Evolutionary conservation across 2,329 filamentous ascomycete species (phyloP), one percentile per base, ranked within the genome.

Genomic region (Escovopsis weberi): DNA sequence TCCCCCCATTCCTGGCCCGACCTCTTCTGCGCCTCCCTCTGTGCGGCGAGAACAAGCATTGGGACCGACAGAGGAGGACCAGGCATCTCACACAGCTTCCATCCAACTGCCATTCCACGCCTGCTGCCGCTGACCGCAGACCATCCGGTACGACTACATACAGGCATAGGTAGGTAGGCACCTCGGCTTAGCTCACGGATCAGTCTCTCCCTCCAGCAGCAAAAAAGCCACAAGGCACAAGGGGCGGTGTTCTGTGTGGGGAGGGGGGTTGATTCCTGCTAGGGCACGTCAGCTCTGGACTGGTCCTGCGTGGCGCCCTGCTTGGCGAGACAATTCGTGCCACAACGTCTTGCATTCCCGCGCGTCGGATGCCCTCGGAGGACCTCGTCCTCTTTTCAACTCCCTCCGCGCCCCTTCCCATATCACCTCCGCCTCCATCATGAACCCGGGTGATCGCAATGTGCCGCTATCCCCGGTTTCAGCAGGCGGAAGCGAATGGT

Each of bases 401-500:
- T 37, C 43, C 34, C 37, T 33, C 28, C 28, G 15, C 33, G 28
- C 32, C 39, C 12, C 40, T 15, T 33, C 51, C 28, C 52, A 48
- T 49, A 49, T 43, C 47, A 48, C 48, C 44, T 44, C 46, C 45
- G 44, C 43, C 53, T 51, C 48, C 51, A 74, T 61, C 66, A 84
- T 85, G 80, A 84, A 56, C 55, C 52, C 51, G 48, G 72, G 69
- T 59, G 72, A 69, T 59, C 75, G 75, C 66, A 79, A 82, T 74
- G 80, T 77, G 66, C 80, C 81, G 59, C 71, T 88, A 61, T 88
- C 85, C 58, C 85, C 85, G 58, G 74, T 86, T 61, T 91, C 85
- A 65, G 67, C 84, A 71, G 80, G 82, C 61, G 85, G 81, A 60
- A 87, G 79, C 69, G 85, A 91, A 60, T 91, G 82, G 80, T 83